Evolutionary conservation across 2,329 filamentous ascomycete genomes (phyloP), one percentile per base, ranked within the genome.

Genomic region (Shiraia bambusicola): DNA sequence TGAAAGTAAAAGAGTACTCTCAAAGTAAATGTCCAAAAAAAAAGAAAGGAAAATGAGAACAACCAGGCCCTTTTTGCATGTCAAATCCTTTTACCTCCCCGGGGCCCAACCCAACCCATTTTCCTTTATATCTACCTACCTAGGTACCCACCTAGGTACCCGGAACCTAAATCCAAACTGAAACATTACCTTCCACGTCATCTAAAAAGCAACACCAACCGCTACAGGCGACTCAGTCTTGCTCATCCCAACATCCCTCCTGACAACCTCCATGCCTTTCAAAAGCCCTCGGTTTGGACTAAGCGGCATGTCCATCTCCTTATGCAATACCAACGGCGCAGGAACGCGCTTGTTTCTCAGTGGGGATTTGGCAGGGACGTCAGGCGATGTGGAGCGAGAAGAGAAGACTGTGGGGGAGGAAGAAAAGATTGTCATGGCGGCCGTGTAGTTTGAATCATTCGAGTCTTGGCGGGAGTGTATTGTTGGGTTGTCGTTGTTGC

Each of bases 131-230:
- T 22, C 19, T 22, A 22, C 19, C 19, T 22, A 22, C n/a, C n/a
- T n/a, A n/a, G n/a, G n/a, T n/a, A n/a, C n/a, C n/a, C n/a, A n/a
- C n/a, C n/a, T n/a, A n/a, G n/a, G n/a, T n/a, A n/a, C n/a, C n/a
- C n/a, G n/a, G n/a, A n/a, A n/a, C n/a, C 9, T 10, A 33, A 3
- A 33, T 17, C 30, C 8, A 33, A 33, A 16, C 14, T 3, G 14
- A 34, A 6, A n/a, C 16, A 8, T 13, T 33, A 10, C 26, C 3
- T 6, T 28, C 34, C 30, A 33, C 2, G 22, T 6, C 22, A 14
- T 33, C 40, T 56, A 69, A 40, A 67, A 67, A 2, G 65, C 65
- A n/a, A 69, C 54, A 15, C 65, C 65, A 17, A 67, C 65, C 0
- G 57, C 58, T 6, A 40, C 40, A 2, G 56, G 50, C 27, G 52